Conservation (phyloP, 345 rosid species). For the Lepidium didymum region DNA sequence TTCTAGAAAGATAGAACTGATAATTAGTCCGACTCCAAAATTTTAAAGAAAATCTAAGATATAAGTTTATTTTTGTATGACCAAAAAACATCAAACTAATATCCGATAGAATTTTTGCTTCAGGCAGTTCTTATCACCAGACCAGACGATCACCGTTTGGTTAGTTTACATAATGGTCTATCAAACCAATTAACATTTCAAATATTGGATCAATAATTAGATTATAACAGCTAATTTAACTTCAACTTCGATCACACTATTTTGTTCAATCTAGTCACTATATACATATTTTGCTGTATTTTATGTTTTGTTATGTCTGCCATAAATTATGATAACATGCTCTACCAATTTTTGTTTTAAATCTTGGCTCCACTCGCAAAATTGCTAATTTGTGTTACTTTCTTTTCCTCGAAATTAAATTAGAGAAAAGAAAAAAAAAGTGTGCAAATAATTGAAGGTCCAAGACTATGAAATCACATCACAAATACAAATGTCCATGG, state of each 20-base stretch:
- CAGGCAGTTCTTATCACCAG: too few relatives aligned
- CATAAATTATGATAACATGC: background rate
- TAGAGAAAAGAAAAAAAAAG: background rate
- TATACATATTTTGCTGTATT: background rate
- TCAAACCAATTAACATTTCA: background rate
- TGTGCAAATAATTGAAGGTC: background rate
- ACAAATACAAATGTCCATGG: background rate
- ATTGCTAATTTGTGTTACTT: background rate
- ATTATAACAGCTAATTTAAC: too few relatives aligned
- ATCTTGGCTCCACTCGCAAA: background rate
- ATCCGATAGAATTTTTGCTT: too few relatives aligned
- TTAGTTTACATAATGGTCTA: too few relatives aligned
- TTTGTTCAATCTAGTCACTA: background rate
- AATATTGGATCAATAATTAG: background rate
- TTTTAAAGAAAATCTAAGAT: too few relatives aligned
- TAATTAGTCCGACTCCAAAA: too few relatives aligned
- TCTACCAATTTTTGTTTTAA: background rate
- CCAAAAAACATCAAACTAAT: too few relatives aligned
- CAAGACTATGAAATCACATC: slow-evolving; percentile 13
- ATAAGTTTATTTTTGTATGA: too few relatives aligned
- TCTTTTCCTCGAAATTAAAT: background rate
- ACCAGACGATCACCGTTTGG: too few relatives aligned
- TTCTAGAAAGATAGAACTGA: too few relatives aligned
- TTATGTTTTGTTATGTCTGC: background rate
- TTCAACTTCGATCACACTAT: background rate